Evolutionary conservation across 1,139 yeast genomes (phyloP).

Genomic region (Saccharomyces uvarum): DNA sequence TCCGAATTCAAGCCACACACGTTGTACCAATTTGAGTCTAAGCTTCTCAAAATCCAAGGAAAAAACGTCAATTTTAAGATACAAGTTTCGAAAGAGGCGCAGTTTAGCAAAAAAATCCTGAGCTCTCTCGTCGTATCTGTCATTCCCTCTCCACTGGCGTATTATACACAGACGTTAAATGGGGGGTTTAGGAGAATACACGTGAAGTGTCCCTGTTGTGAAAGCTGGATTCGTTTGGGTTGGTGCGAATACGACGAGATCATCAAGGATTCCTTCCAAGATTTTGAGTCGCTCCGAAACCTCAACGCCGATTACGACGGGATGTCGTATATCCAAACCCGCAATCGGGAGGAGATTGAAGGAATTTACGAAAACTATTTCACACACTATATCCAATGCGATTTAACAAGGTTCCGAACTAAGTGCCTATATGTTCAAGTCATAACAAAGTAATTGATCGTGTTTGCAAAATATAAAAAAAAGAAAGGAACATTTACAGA

Average conservation of each 20-base stretch:
- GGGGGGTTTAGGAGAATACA: slow-evolving; percentile 15
- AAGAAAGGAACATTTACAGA: background rate
- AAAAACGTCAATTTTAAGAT: background rate
- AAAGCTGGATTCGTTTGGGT: slow-evolving; percentile 15
- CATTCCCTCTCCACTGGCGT: slow-evolving; percentile 12
- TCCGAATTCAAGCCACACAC: slow-evolving; percentile 7
- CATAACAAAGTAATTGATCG: background rate
- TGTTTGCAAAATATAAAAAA: background rate
- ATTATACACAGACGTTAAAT: slow-evolving; percentile 10
- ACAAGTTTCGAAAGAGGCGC: background rate
- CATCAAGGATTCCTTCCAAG: slow-evolving; percentile 8
- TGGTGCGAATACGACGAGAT: slow-evolving; percentile 19
- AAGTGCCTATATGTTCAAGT: slow-evolving; percentile 7
- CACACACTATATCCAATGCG: slow-evolving; percentile 14
- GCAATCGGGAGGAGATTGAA: slow-evolving; percentile 11
- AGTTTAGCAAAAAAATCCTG: slow-evolving; percentile 9
- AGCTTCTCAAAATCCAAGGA: background rate
- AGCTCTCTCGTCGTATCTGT: slow-evolving; percentile 7
- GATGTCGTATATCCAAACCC: slow-evolving; percentile 10
- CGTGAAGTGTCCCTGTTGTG: slow-evolving; percentile 15
- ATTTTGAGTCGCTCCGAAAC: slow-evolving; percentile 9
- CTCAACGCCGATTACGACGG: slow-evolving; percentile 6
- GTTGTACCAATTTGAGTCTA: background rate
- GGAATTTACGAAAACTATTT: slow-evolving; percentile 19
- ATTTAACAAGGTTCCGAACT: slow-evolving; percentile 4